These are phyloP conservation scores for Pyricularia sp. DNA, from an alignment of 2,329 filamentous ascomycete species.

Conservation along the genomic window DNA sequence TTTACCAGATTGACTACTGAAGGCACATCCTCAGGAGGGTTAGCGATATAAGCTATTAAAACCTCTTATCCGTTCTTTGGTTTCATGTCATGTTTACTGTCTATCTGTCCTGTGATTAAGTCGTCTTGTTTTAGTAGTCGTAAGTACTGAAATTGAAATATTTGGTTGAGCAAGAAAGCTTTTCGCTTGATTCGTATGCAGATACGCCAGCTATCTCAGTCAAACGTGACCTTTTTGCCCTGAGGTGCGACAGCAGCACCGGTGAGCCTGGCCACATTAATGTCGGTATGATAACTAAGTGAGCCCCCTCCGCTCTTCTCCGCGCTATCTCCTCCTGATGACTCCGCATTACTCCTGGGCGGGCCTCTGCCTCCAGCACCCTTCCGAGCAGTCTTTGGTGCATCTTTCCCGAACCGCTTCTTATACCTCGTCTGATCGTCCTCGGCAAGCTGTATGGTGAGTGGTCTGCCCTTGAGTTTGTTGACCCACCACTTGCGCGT, in stretches of 20 bases:
- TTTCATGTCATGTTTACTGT: background rate
- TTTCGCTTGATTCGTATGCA: background rate
- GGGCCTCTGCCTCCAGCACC: conserved; percentile 10
- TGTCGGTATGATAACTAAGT: conserved; percentile 30
- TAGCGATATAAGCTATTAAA: background rate
- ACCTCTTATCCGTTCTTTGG: background rate
- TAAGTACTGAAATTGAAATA: background rate
- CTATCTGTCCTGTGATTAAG: background rate
- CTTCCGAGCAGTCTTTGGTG: conserved; percentile 22
- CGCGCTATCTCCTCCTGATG: conserved; percentile 20
- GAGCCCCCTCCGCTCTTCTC: conserved; percentile 8
- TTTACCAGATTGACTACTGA: background rate
- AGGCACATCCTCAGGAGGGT: background rate
- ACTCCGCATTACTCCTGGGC: conserved; percentile 7
- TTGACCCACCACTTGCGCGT: conserved; percentile 74
- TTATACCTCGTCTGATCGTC: conserved; percentile 81
- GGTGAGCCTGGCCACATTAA: conserved; percentile 50
- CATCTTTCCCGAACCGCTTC: conserved; percentile 79
- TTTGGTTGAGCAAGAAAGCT: background rate
- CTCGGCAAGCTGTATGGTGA: conserved; percentile 89
- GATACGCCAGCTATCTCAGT: conserved; percentile 26
- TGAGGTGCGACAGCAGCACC: conserved; percentile 66
- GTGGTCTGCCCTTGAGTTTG: conserved; percentile 60
- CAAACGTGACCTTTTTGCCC: conserved; percentile 75
- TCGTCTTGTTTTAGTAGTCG: background rate